Evolutionary conservation across 108 stramenopile genomes (phyloP).

Genomic region (Epithemia pelagica): DNA sequence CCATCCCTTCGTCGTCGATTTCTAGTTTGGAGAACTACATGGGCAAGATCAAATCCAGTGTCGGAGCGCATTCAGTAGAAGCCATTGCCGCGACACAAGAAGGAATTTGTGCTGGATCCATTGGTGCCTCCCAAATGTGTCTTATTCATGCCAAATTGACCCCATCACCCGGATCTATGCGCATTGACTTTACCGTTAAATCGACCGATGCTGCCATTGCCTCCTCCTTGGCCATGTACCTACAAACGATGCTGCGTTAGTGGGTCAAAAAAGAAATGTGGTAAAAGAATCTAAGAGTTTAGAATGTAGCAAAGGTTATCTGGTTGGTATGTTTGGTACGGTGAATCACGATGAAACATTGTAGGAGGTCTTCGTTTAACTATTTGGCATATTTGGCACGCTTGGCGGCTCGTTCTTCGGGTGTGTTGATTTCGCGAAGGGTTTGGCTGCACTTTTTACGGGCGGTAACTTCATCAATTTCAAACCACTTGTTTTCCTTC

Average conservation of each 20-base stretch:
- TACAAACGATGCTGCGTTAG: conserved; percentile 60
- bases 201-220: conserved; percentile 60
- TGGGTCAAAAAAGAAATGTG: neutral
- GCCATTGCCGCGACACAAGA: conserved; percentile 83
- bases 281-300: too few species aligned
- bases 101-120: conserved; percentile 77
- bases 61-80: conserved; percentile 71
- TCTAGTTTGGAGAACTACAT: conserved; percentile 49
- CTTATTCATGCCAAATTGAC: conserved; percentile 81
- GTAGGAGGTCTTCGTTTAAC: too few species aligned
- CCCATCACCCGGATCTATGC: conserved; percentile 37
- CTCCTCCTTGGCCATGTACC: conserved; percentile 59
- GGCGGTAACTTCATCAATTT: conserved; percentile 29
- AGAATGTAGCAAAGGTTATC: too few species aligned
- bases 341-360: too few species aligned
- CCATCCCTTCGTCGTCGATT: conserved; percentile 32
- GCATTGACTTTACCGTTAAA: conserved; percentile 74
- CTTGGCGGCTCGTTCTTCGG: conserved; percentile 27
- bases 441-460: conserved; percentile 41
- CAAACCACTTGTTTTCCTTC: conserved; percentile 18
- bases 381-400: conserved; percentile 12
- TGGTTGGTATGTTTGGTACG: too few species aligned
- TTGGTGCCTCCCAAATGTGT: conserved; percentile 57
- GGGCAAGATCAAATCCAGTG: conserved; percentile 31
- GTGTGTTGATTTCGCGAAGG: conserved; percentile 38